phyloP scores from a whole-genome alignment of 116 monocot species.

The Dioscorea cayenensis region DNA sequence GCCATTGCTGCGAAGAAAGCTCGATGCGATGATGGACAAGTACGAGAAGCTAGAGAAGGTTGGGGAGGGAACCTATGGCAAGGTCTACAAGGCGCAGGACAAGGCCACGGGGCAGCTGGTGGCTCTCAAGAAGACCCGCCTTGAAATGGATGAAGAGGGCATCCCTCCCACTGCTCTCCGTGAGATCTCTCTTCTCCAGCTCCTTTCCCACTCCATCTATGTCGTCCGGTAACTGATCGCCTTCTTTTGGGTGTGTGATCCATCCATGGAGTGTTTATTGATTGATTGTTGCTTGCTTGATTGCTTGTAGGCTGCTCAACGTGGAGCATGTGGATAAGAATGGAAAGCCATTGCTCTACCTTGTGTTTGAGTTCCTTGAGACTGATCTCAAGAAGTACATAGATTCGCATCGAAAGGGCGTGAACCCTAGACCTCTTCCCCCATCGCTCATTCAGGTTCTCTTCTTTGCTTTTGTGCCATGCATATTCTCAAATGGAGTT shows the following conservation, averaged over 20 bases:
- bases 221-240: constrained; percentile 50
- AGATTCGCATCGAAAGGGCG: constrained; percentile 50
- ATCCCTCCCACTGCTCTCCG: constrained; percentile 93
- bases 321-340: constrained; percentile 73
- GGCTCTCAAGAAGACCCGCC: constrained; percentile 91
- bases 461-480: neutral
- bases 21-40: constrained; percentile 62
- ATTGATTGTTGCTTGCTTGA: neutral
- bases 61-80: constrained; percentile 97
- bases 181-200: constrained; percentile 87
- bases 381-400: constrained; percentile 87
- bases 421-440: constrained; percentile 46
- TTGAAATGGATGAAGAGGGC: constrained; percentile 96
- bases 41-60: constrained; percentile 99
- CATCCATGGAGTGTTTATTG: neutral
- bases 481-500: neutral
- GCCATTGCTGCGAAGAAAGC: neutral
- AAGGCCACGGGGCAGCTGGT: constrained; percentile 80
- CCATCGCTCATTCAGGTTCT: constrained; percentile 41
- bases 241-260: neutral
- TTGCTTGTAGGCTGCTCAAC: constrained; percentile 44
- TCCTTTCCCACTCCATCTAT: constrained; percentile 86
- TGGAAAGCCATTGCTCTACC: constrained; percentile 48
- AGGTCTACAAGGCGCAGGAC: constrained; percentile 98
- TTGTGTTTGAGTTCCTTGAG: constrained; percentile 72